phyloP scores from a whole-genome alignment of 805 yeast genomes.

The Ogataea methylovora region DNA sequence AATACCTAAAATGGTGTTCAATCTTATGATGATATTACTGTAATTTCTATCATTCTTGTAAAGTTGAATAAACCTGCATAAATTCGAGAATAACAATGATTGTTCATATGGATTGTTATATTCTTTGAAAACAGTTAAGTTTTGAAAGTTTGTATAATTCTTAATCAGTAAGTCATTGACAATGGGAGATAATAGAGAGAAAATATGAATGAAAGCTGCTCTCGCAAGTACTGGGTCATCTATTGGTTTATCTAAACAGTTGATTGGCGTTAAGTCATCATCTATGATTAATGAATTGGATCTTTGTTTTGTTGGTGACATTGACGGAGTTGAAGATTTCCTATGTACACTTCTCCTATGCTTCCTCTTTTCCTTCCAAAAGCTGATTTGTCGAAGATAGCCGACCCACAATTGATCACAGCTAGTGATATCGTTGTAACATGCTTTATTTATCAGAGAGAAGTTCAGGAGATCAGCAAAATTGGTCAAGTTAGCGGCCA shows the following conservation, averaged over 20 bases:
- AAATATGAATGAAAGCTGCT: constrained; percentile 17
- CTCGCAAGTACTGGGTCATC: constrained; percentile 19
- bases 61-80: constrained; percentile 18
- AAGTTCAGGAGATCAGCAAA: constrained; percentile 21
- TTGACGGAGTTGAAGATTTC: background rate
- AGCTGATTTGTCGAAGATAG: constrained; percentile 12
- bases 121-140: constrained; percentile 19
- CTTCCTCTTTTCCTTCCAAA: constrained; percentile 13
- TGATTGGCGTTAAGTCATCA: constrained; percentile 16
- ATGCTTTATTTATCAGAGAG: constrained; percentile 18
- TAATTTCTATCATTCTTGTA: constrained; percentile 14
- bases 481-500: constrained; percentile 14
- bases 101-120: constrained; percentile 24
- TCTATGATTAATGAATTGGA: constrained; percentile 5
- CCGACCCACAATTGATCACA: constrained; percentile 19
- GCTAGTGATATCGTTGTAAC: constrained; percentile 15
- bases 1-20: constrained; percentile 53
- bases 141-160: constrained; percentile 26
- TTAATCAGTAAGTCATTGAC: constrained; percentile 22
- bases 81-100: constrained; percentile 22
- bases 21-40: constrained; percentile 23
- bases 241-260: constrained; percentile 16
- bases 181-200: constrained; percentile 21
- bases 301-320: background rate
- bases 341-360: background rate